Evolutionary conservation across 169 alveolate genomes (phyloP).

Genomic region (Gregarina niphandrodes): DNA sequence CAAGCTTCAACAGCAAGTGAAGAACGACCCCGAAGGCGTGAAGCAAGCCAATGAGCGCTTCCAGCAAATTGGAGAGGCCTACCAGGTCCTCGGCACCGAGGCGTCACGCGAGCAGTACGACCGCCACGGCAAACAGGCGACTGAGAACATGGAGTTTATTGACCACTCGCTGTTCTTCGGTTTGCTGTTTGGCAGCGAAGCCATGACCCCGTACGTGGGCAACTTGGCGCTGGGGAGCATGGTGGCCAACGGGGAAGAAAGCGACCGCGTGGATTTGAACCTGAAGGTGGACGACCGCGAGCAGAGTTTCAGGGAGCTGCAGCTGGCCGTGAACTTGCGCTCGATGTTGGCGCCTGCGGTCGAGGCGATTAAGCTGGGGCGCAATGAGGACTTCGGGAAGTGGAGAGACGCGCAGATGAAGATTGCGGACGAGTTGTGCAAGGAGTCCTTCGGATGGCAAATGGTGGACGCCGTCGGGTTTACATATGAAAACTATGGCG

Average conservation of each 20-base stretch:
- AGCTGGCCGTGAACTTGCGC: constrained; percentile 12
- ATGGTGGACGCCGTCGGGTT: constrained; percentile 58
- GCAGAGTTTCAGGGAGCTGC: constrained; percentile 7
- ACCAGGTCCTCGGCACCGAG: constrained; percentile 74
- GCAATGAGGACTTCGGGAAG: constrained; percentile 1
- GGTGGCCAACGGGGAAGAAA: constrained; percentile 32
- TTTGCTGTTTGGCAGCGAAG: constrained; percentile 60
- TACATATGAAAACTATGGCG: constrained; percentile 58
- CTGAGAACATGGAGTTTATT: constrained; percentile 57
- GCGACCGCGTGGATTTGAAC: background rate
- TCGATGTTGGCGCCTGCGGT: constrained; percentile 2
- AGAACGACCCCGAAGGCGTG: constrained; percentile 65
- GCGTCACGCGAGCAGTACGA: constrained; percentile 66
- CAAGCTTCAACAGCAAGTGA: no score
- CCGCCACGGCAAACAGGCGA: constrained; percentile 59
- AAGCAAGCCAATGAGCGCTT: constrained; percentile 51
- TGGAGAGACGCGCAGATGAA: background rate
- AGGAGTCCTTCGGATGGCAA: constrained; percentile 46
- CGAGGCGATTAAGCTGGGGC: background rate
- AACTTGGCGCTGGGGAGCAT: constrained; percentile 47
- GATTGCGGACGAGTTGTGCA: constrained; percentile 25
- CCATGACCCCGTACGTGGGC: constrained; percentile 55
- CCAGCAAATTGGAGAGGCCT: constrained; percentile 57
- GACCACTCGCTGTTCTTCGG: constrained; percentile 52
- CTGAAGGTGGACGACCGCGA: background rate